Conservation (phyloP, 306 rosid species). For the Trichosanthes truncata region DNA sequence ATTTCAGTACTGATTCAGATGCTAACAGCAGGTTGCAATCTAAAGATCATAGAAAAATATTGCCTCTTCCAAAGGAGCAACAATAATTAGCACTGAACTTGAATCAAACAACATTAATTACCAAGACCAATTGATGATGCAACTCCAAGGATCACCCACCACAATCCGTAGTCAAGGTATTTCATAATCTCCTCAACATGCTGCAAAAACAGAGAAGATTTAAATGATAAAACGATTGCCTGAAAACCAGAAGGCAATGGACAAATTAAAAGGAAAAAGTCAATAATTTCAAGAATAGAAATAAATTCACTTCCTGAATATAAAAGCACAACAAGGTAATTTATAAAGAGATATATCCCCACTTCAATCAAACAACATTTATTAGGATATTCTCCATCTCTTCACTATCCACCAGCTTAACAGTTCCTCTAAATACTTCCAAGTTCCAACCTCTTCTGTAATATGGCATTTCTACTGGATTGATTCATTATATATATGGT, state of each 20-base stretch:
- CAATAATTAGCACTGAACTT: background rate
- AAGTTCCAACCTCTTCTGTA: background rate
- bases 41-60: background rate
- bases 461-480: background rate
- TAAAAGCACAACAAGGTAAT: background rate
- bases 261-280: background rate
- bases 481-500: background rate
- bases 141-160: conserved; percentile 97
- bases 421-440: background rate
- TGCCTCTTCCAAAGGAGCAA: too few species aligned
- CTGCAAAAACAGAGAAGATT: conserved; percentile 37
- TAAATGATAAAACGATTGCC: background rate
- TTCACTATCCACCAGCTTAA: background rate
- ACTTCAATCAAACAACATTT: background rate
- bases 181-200: conserved; percentile 73
- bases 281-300: background rate
- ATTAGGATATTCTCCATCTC: background rate
- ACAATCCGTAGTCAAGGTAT: conserved; percentile 63
- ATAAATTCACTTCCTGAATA: background rate
- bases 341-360: background rate
- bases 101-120: conserved; percentile 27
- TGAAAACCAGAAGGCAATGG: background rate
- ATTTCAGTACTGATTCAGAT: background rate
- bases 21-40: background rate
- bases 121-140: conserved; percentile 99